Evolutionary conservation across 1,284 basidiomycete species (phyloP), one percentile per base, ranked within the genome.

Genomic region (Sphagnurus paluster): DNA sequence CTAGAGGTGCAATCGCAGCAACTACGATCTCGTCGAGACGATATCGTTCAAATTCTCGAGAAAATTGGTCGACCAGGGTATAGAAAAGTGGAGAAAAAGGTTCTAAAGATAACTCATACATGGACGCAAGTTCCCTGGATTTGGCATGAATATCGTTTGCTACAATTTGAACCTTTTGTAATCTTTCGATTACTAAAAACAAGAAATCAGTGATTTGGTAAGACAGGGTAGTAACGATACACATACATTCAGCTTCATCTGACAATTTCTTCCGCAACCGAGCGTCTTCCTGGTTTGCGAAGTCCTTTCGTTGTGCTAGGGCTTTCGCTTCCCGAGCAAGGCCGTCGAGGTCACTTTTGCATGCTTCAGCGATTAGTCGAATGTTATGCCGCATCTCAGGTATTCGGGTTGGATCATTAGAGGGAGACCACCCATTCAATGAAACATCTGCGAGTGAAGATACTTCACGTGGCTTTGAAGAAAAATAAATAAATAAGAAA

Each of bases 351-450:
- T 94, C 90, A 20, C 77, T 82, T 54, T 89, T 90, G 54, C 90
- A 86, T 1, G 82, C 76, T 37, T 94, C 90, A 2, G 84, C 78
- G 35, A 99, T 91, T 34, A 98, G 77, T 5, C 87, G 82, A 20
- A 99, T 69, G 64, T 99, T 99, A 64, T 99, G 95, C 26, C 94
- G 83, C 14, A 99, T 82, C 73, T 99, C 97, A 0, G 96, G 95
- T 53, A 99, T 82, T 50, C 90, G 85, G 35, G 84, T 90, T 1
- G 84, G 76, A 56, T 98, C 93, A 10, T 81, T 82, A 0, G 90
- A 85, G 1, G 91, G 92, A 10, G 86, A 84, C 91, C 93, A 94
- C 5, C 83, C 78, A 25, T 87, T 86, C 25, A 84, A 65, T 1
- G 87, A 86, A 19, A 93, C 72, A 24, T 92, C 87, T 1, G 91